Evolutionary conservation across 768 basidiomycete species (phyloP), one percentile per base, ranked within the genome.

Genomic region (Mycena leptocephala): DNA sequence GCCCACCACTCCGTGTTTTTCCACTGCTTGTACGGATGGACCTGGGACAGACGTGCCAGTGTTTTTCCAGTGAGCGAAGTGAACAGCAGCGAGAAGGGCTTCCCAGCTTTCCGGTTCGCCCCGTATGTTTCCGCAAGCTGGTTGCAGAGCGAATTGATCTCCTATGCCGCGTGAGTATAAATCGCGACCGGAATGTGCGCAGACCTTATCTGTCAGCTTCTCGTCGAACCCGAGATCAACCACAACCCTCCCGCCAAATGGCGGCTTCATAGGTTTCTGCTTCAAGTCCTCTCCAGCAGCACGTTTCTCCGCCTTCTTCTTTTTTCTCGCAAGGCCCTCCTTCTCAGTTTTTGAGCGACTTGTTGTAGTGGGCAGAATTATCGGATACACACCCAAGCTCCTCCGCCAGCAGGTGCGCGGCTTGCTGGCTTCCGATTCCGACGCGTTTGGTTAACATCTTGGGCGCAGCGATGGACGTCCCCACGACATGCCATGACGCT

Each of bases 141-240:
- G 33, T 95, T 94, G 70, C 92, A 92, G 80, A 99, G 90, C 7
- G 97, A 99, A 78, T 88, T 92, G 74, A 98, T 91, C 88, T 99
- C 98, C 98, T 99, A 83, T 46, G 48, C 66, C 70, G 3, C 18
- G 39, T 41, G 39, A 41, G 39, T 41, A 8, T 14, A 28, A 26
- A 14, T 24, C n/a, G 26, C 16, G 2, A 16, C 24, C 53, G 24
- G 28, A 20, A 18, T 20, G 9, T 3, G 13, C 61, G 84, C 93
- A 78, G 84, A 97, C 97, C 88, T 97, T 96, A 75, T 97, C 96
- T 70, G 88, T 92, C 98, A 99, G 87, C n/a, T n/a, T n/a, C 53
- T 97, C 92, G 82, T 99, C 97, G 83, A 98, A 98, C 11, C 93
- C 96, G 22, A 99, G 88, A 86, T 99, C 98, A 26, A 99, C 84